Conservation (phyloP, 345 rosid genomes). For the Noccaea bulbosa region DNA sequence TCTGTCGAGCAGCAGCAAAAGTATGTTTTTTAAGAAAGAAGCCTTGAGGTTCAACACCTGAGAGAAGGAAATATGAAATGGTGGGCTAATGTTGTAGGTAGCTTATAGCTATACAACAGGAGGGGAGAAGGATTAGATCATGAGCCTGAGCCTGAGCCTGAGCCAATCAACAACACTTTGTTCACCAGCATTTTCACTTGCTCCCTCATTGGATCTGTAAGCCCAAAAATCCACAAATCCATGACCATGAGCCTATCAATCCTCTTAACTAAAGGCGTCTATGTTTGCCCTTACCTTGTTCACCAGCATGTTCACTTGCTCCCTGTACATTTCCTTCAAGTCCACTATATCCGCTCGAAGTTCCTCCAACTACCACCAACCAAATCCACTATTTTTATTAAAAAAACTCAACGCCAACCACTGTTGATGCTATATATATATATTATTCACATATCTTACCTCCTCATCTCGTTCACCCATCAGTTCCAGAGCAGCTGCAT, state of each 20-base stretch:
- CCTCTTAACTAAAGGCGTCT: neutral
- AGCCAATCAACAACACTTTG: slow-evolving; percentile 25
- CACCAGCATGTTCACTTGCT: slow-evolving; percentile 98
- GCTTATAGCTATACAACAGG: slow-evolving; percentile 37
- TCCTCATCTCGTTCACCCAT: slow-evolving; percentile 99
- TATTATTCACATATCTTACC: slow-evolving; percentile 50
- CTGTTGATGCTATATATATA: slow-evolving; percentile 9
- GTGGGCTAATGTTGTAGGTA: neutral
- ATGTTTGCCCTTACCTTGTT: slow-evolving; percentile 65
- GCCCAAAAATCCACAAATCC: slow-evolving; percentile 15
- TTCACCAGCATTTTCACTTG: slow-evolving; percentile 21
- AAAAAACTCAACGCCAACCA: slow-evolving; percentile 9
- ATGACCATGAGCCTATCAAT: slow-evolving; percentile 26
- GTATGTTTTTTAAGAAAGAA: neutral
- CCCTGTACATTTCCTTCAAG: slow-evolving; percentile 99
- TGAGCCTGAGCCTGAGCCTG: slow-evolving; percentile 9
- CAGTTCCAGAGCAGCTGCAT: slow-evolving; percentile 94
- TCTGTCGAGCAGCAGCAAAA: slow-evolving; percentile 14
- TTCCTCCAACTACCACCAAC: slow-evolving; percentile 88
- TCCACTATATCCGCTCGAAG: slow-evolving; percentile 94
- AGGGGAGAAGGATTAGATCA: slow-evolving; percentile 12
- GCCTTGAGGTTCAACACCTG: neutral
- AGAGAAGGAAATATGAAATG: neutral
- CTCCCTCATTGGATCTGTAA: slow-evolving; percentile 42
- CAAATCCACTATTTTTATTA: slow-evolving; percentile 29